phyloP scores from a whole-genome alignment of 2,329 filamentous ascomycete genomes.

The Hypoxylon sp. region DNA sequence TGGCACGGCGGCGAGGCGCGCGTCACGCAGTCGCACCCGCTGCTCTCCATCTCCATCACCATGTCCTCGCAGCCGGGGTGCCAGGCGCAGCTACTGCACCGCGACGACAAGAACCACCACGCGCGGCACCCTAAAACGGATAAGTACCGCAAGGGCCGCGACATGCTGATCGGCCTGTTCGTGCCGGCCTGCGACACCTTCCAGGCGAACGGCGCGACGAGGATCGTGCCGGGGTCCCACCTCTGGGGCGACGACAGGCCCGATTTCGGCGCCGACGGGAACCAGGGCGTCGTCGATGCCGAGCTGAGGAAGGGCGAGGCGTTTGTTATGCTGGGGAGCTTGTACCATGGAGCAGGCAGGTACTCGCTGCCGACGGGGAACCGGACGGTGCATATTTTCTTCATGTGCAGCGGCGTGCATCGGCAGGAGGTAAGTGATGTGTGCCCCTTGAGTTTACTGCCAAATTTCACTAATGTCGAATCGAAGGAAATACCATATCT shows the following conservation, averaged over 20 bases:
- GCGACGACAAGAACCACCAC: constrained; percentile 56
- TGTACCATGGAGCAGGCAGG: constrained; percentile 53
- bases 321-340: constrained; percentile 54
- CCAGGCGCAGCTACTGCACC: constrained; percentile 51
- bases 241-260: constrained; percentile 55
- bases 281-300: constrained; percentile 47
- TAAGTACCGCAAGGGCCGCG: constrained; percentile 48
- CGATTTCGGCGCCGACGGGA: constrained; percentile 49
- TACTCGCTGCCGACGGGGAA: constrained; percentile 48
- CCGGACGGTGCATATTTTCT: constrained; percentile 55
- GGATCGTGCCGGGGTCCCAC: constrained; percentile 54
- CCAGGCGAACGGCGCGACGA: constrained; percentile 53
- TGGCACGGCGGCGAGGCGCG: constrained; percentile 50
- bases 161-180: constrained; percentile 53
- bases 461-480: neutral
- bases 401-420: constrained; percentile 54
- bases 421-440: constrained; percentile 38
- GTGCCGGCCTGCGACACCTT: constrained; percentile 53
- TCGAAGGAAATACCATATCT: constrained; percentile 51
- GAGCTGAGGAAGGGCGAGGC: constrained; percentile 53
- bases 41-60: constrained; percentile 54
- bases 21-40: constrained; percentile 51
- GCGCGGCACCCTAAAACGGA: constrained; percentile 46
- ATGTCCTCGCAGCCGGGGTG: constrained; percentile 52
- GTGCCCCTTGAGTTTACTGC: neutral